Conservation (phyloP, 2,329 filamentous ascomycete genomes). For the Madurella fahalii region DNA sequence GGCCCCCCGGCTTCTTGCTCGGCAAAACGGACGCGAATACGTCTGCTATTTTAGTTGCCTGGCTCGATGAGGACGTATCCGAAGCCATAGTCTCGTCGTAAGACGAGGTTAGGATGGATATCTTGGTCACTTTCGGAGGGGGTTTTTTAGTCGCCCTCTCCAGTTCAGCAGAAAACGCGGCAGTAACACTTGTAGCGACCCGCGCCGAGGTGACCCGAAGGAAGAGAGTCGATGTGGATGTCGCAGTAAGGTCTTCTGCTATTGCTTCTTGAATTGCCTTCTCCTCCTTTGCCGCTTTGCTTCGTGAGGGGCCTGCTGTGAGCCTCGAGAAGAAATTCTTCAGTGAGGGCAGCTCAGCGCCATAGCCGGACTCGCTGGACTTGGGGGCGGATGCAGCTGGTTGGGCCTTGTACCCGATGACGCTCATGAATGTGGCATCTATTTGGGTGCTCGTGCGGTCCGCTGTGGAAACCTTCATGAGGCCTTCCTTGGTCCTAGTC, state of each 20-base stretch:
- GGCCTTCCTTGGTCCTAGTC: constrained; percentile 74
- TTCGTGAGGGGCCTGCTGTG: constrained; percentile 53
- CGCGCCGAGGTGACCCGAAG: constrained; percentile 81
- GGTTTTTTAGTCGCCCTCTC: constrained; percentile 97
- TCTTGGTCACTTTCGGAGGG: constrained; percentile 78
- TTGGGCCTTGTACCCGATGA: constrained; percentile 75
- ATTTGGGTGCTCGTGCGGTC: constrained; percentile 87
- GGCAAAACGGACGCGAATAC: constrained; percentile 89
- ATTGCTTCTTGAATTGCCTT: constrained; percentile 58
- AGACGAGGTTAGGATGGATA: constrained; percentile 86
- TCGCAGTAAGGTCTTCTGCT: constrained; percentile 66
- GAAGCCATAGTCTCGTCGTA: constrained; percentile 76
- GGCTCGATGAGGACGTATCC: constrained; percentile 46
- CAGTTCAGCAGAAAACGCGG: constrained; percentile 74
- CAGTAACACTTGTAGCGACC: constrained; percentile 70
- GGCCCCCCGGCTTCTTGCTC: constrained; percentile 73
- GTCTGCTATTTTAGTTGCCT: constrained; percentile 59
- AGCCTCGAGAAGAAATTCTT: constrained; percentile 77
- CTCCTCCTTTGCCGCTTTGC: constrained; percentile 60
- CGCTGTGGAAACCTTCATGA: constrained; percentile 83
- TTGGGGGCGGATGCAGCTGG: constrained; percentile 38
- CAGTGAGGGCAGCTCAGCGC: constrained; percentile 57
- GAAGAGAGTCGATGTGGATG: constrained; percentile 76
- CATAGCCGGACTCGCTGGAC: constrained; percentile 43
- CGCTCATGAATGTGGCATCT: constrained; percentile 83